Percentiles rank a stretch among this genome's conserved stretches.
phyloP scores from a whole-genome alignment of 2,329 filamentous ascomycete species.

The Cladosporium halotolerans region DNA sequence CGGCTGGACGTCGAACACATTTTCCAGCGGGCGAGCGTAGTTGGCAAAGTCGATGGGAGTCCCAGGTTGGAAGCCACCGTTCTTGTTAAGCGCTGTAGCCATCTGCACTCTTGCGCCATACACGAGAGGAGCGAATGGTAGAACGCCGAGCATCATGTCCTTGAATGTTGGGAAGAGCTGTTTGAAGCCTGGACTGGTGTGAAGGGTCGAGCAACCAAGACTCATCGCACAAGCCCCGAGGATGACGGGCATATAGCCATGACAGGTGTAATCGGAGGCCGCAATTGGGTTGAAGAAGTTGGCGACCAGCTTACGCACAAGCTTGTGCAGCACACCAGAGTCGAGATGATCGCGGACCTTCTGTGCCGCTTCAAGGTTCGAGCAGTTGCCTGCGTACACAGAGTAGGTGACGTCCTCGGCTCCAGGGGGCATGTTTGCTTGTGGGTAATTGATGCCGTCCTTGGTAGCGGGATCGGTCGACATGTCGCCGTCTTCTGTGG shows the following conservation, averaged over 20 bases:
- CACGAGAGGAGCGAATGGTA: not conserved
- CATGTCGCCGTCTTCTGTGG: too few relatives aligned
- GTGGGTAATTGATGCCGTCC: too few relatives aligned
- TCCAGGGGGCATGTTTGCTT: conserved; percentile 15
- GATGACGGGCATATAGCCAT: conserved; percentile 1
- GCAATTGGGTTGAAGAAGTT: conserved; percentile 14
- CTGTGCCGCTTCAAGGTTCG: not conserved
- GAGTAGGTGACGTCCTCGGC: conserved; percentile 15
- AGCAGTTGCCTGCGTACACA: conserved; percentile 7
- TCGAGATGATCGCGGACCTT: conserved; percentile 12
- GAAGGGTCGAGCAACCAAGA: not conserved
- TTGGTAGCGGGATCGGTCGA: too few relatives aligned
- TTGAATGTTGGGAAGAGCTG: not conserved
- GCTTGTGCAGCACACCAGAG: conserved; percentile 10
- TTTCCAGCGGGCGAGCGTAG: not conserved
- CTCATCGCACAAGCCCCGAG: conserved; percentile 6
- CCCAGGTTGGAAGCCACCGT: not conserved
- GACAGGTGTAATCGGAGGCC: conserved; percentile 5
- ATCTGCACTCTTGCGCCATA: conserved; percentile 4
- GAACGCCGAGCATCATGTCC: conserved; percentile 2
- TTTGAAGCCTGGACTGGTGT: not conserved
- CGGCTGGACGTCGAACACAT: not conserved
- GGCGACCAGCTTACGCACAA: conserved; percentile 11
- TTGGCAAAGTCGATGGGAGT: not conserved
- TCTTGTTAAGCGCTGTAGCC: not conserved